phyloP scores from a whole-genome alignment of 2,329 filamentous ascomycete genomes.

The Colletotrichum spaethianum region DNA sequence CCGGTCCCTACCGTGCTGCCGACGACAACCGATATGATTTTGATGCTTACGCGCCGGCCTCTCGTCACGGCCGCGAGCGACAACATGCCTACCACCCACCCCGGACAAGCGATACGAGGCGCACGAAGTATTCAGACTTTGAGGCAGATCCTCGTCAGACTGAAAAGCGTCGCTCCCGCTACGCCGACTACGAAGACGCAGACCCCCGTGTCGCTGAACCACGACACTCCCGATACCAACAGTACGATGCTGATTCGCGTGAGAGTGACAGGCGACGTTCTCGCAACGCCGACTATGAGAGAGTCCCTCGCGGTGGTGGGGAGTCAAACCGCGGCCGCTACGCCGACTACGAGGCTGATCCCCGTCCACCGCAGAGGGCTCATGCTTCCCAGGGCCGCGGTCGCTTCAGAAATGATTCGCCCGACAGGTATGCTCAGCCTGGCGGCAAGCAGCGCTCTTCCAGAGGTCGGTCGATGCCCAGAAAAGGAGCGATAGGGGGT shows the following conservation, averaged over 20 bases:
- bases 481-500: slow-evolving; percentile 3
- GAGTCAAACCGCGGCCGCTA: background rate
- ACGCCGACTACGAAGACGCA: slow-evolving; percentile 19
- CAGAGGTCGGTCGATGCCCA: slow-evolving; percentile 35
- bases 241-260: slow-evolving; percentile 2
- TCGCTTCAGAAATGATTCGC: slow-evolving; percentile 21
- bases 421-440: slow-evolving; percentile 14
- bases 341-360: background rate
- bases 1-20: background rate
- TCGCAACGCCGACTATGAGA: slow-evolving; percentile 16
- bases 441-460: slow-evolving; percentile 14
- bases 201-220: slow-evolving; percentile 4
- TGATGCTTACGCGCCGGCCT: slow-evolving; percentile 17
- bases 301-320: background rate
- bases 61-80: slow-evolving; percentile 29
- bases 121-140: slow-evolving; percentile 31
- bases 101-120: slow-evolving; percentile 39
- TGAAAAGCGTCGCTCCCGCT: slow-evolving; percentile 10
- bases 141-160: slow-evolving; percentile 11
- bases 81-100: slow-evolving; percentile 39
- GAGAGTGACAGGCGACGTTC: slow-evolving; percentile 11
- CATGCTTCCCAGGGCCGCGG: slow-evolving; percentile 10
- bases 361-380: background rate
- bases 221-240: slow-evolving; percentile 1
- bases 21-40: slow-evolving; percentile 17